phyloP scores from a whole-genome alignment of 2,329 filamentous ascomycete genomes.

The Graphilbum fragrans region DNA sequence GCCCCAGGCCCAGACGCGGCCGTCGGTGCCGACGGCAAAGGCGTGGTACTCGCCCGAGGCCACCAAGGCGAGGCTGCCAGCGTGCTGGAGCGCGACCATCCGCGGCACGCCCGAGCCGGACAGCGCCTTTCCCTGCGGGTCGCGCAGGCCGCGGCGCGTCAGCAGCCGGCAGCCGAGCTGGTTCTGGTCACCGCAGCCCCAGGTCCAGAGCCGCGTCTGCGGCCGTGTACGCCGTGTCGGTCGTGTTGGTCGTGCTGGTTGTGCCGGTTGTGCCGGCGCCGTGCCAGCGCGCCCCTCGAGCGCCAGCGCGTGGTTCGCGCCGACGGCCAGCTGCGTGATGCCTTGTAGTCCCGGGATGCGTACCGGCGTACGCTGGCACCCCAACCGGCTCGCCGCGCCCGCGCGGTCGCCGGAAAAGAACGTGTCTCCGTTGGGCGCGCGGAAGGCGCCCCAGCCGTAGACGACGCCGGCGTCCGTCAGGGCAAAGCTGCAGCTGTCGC shows the following conservation, averaged over 20 bases:
- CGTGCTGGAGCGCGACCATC: constrained; percentile 15
- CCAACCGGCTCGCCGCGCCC: background rate
- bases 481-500: constrained; percentile 58
- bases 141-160: background rate
- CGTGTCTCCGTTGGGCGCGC: constrained; percentile 1
- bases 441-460: constrained; percentile 68
- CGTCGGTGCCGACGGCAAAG: constrained; percentile 47
- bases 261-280: background rate
- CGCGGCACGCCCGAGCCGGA: constrained; percentile 14
- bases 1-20: constrained; percentile 53
- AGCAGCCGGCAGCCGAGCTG: constrained; percentile 40
- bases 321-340: constrained; percentile 38
- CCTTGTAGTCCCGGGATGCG: constrained; percentile 35
- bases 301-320: constrained; percentile 47
- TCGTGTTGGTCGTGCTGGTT: constrained; percentile 8
- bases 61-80: constrained; percentile 28
- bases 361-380: constrained; percentile 19
- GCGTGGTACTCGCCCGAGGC: constrained; percentile 51
- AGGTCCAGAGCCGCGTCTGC: constrained; percentile 46
- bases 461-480: constrained; percentile 60
- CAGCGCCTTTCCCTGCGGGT: constrained; percentile 1
- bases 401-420: background rate
- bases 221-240: too few relatives aligned
- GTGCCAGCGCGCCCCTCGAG: constrained; percentile 18
- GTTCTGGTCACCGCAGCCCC: constrained; percentile 52